Conservation (phyloP, 2,329 filamentous ascomycete genomes). For the Phialophora chinensis region DNA sequence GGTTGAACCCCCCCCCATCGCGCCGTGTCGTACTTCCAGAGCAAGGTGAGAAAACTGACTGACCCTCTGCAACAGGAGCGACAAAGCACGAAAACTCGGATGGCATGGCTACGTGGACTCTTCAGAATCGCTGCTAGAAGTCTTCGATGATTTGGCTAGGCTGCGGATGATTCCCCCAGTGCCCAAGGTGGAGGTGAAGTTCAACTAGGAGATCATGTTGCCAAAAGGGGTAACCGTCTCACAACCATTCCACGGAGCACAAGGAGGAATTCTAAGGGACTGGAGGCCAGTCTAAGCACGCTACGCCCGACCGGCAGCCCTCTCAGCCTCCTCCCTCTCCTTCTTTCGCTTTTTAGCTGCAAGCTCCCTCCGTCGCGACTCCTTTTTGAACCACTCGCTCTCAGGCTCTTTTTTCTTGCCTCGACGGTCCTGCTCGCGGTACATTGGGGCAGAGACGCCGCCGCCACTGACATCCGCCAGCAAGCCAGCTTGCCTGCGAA, state of each 20-base stretch:
- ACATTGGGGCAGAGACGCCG: slow-evolving; percentile 84
- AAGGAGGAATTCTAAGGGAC: not conserved
- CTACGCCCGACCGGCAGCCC: slow-evolving; percentile 20
- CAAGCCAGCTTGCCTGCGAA: slow-evolving; percentile 80
- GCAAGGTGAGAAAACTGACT: not conserved
- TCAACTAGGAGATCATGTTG: slow-evolving; percentile 22
- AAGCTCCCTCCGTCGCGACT: slow-evolving; percentile 66
- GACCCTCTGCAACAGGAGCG: slow-evolving; percentile 35
- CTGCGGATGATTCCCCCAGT: slow-evolving; percentile 38
- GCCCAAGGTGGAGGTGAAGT: slow-evolving; percentile 34
- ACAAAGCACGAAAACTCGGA: slow-evolving; percentile 44
- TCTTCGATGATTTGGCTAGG: slow-evolving; percentile 36
- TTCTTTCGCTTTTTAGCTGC: slow-evolving; percentile 55
- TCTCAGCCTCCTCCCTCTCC: slow-evolving; percentile 35
- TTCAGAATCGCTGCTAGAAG: slow-evolving; percentile 41
- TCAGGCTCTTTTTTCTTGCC: slow-evolving; percentile 68
- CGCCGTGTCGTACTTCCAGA: not conserved
- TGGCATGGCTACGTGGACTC: slow-evolving; percentile 46
- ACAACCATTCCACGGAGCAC: not conserved
- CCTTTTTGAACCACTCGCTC: slow-evolving; percentile 69
- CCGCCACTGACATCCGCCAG: slow-evolving; percentile 87
- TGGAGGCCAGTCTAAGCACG: slow-evolving; percentile 5
- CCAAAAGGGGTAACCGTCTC: not conserved
- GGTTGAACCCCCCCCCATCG: too few species aligned
- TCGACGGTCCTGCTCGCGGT: slow-evolving; percentile 79